Percentiles rank a stretch among this genome's conserved stretches.
Conservation (phyloP, 805 yeast genomes). For the Wickerhamiella spandovensis region DNA sequence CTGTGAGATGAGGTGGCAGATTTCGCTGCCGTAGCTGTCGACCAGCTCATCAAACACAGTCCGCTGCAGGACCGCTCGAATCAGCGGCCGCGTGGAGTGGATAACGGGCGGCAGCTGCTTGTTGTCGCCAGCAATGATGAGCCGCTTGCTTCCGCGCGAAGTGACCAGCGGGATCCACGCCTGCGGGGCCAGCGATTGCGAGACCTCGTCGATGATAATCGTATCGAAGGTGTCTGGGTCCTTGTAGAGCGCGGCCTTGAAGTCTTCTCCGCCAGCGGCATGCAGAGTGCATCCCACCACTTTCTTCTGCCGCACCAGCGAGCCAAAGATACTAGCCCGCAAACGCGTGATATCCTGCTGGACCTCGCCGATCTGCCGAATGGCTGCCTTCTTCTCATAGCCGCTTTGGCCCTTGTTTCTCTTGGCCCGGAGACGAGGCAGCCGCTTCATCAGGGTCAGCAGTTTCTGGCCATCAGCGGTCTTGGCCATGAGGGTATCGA, state of each 20-base stretch:
- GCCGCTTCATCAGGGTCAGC: slow-evolving; percentile 46
- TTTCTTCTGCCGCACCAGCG: slow-evolving; percentile 43
- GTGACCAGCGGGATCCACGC: slow-evolving; percentile 86
- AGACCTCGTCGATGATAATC: slow-evolving; percentile 85
- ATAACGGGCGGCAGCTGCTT: slow-evolving; percentile 86
- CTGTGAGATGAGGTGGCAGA: slow-evolving; percentile 47
- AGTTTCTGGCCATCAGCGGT: slow-evolving; percentile 48
- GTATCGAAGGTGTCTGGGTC: slow-evolving; percentile 46
- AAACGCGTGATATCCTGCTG: slow-evolving; percentile 43
- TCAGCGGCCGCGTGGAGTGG: slow-evolving; percentile 33
- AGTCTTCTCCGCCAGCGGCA: slow-evolving; percentile 59
- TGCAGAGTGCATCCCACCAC: slow-evolving; percentile 78
- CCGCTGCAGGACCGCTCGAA: slow-evolving; percentile 36
- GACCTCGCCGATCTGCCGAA: slow-evolving; percentile 52
- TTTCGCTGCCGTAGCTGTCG: slow-evolving; percentile 31
- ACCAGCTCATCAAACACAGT: slow-evolving; percentile 77
- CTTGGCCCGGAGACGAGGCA: slow-evolving; percentile 39
- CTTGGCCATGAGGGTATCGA: slow-evolving; percentile 54
- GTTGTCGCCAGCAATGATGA: slow-evolving; percentile 87
- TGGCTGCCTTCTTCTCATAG: slow-evolving; percentile 48
- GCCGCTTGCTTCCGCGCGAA: slow-evolving; percentile 40
- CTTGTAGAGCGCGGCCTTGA: slow-evolving; percentile 27
- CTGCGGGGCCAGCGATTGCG: slow-evolving; percentile 88
- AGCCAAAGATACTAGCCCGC: slow-evolving; percentile 15
- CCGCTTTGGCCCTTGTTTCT: not conserved